Evolutionary conservation across 768 basidiomycete genomes (phyloP).

Genomic region (Naganishia friedmannii): DNA sequence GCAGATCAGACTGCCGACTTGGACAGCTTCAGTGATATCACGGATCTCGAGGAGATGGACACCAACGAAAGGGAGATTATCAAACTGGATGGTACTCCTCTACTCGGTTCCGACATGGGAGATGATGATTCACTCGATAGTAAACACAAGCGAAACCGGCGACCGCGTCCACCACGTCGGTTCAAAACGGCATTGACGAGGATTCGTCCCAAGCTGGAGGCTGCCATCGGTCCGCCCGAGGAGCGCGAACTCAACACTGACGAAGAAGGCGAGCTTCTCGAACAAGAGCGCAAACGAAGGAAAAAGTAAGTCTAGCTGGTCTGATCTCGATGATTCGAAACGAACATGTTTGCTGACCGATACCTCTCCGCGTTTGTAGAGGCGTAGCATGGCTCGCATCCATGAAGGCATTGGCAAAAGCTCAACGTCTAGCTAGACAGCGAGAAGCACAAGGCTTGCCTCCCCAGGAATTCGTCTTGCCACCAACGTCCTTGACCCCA

Average conservation of each 20-base stretch:
- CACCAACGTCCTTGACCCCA: conserved; percentile 29
- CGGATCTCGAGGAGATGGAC: conserved; percentile 32
- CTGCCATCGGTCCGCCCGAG: conserved; percentile 20
- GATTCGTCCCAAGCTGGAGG: conserved; percentile 32
- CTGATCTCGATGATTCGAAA: background rate
- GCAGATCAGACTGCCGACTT: conserved; percentile 17
- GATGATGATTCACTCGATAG: conserved; percentile 8
- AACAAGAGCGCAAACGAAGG: conserved; percentile 29
- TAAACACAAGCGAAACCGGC: conserved; percentile 21
- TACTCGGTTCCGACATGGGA: conserved; percentile 10
- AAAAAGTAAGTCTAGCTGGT: conserved; percentile 21
- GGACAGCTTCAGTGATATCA: conserved; percentile 31
- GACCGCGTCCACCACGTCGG: conserved; percentile 30
- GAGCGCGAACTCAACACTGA: conserved; percentile 21
- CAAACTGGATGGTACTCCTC: conserved; percentile 10
- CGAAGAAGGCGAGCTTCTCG: conserved; percentile 29
- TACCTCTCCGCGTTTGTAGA: background rate
- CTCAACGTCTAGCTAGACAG: conserved; percentile 25
- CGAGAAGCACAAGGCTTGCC: conserved; percentile 27
- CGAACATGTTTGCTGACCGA: background rate
- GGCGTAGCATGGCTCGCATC: conserved; percentile 30
- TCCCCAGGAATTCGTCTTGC: conserved; percentile 28
- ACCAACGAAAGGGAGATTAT: conserved; percentile 29
- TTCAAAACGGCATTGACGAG: conserved; percentile 33
- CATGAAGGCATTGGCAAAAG: conserved; percentile 32